Evolutionary conservation across 1,139 yeast species (phyloP).

Genomic region (Kluyveromyces sp.): DNA sequence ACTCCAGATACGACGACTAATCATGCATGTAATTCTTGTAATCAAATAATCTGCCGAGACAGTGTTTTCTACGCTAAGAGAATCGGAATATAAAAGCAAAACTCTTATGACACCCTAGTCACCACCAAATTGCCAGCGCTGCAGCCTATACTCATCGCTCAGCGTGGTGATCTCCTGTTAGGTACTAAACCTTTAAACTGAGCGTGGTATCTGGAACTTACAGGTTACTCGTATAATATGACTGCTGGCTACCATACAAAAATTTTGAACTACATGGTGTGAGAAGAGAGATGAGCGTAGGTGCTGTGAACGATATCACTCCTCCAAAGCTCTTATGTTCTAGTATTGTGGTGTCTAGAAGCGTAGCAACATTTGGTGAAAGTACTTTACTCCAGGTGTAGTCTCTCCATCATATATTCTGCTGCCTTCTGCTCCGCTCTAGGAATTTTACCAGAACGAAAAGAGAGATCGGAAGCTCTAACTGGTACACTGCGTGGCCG

Average conservation of each 20-base stretch:
- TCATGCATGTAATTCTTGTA: background rate
- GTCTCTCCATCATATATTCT: background rate
- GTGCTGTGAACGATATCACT: too few species aligned
- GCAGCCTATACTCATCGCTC: too few species aligned
- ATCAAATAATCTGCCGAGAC: too few species aligned
- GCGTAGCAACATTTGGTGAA: background rate
- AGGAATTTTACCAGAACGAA: background rate
- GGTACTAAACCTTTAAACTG: background rate
- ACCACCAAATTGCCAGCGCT: too few species aligned
- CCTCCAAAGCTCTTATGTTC: too few species aligned
- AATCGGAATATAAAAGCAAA: too few species aligned
- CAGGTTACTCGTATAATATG: background rate
- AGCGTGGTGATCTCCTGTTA: background rate
- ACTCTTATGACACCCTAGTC: too few species aligned
- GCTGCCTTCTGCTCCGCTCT: background rate
- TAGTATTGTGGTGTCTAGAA: background rate
- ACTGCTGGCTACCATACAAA: background rate
- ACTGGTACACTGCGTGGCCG: background rate
- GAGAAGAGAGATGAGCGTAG: conserved; percentile 3
- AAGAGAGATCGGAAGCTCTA: background rate
- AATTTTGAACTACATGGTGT: conserved; percentile 7
- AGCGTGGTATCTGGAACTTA: background rate
- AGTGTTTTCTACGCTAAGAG: too few species aligned
- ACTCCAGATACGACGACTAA: conserved; percentile 18
- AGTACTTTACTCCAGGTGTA: background rate